These are phyloP conservation scores for Erodium trifolium DNA, from an alignment of 441 rosid genomes.

Conservation along the genomic window DNA sequence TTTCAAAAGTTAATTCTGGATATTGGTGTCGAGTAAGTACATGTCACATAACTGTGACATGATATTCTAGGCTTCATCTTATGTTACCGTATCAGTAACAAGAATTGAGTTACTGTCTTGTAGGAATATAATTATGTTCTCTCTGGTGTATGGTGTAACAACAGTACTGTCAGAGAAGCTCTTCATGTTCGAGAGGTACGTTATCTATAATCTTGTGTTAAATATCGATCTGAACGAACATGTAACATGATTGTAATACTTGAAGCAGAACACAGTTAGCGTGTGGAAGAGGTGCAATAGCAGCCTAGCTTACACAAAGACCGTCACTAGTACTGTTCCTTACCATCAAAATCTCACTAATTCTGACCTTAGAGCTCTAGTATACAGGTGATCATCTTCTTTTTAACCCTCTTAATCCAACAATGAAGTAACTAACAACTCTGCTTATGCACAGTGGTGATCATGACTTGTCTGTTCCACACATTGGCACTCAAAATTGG, in stretches of 20 bases:
- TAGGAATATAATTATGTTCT: constrained; percentile 30
- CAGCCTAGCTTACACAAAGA: constrained; percentile 23
- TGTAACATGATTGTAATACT: background rate
- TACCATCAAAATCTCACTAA: constrained; percentile 20
- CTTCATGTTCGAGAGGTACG: constrained; percentile 23
- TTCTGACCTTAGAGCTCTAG: constrained; percentile 23
- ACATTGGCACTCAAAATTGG: constrained; percentile 25
- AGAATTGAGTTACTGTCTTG: background rate
- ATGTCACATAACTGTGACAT: background rate
- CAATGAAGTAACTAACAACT: background rate
- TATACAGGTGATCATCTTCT: constrained; percentile 21
- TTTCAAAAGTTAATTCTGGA: background rate
- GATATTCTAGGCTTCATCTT: background rate
- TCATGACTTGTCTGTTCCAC: constrained; percentile 25
- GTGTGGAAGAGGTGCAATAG: constrained; percentile 26
- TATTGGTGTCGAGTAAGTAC: background rate
- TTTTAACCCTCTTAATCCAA: background rate
- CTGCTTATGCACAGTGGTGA: constrained; percentile 19
- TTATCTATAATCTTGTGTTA: background rate
- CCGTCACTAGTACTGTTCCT: constrained; percentile 13
- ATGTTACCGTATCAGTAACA: background rate
- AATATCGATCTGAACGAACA: background rate
- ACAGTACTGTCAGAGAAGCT: constrained; percentile 21
- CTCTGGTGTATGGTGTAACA: constrained; percentile 24
- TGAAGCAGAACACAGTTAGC: constrained; percentile 20